Evolutionary conservation across 768 basidiomycete species (phyloP), one percentile per base, ranked within the genome.

Genomic region (Lactarius hengduanensis): DNA sequence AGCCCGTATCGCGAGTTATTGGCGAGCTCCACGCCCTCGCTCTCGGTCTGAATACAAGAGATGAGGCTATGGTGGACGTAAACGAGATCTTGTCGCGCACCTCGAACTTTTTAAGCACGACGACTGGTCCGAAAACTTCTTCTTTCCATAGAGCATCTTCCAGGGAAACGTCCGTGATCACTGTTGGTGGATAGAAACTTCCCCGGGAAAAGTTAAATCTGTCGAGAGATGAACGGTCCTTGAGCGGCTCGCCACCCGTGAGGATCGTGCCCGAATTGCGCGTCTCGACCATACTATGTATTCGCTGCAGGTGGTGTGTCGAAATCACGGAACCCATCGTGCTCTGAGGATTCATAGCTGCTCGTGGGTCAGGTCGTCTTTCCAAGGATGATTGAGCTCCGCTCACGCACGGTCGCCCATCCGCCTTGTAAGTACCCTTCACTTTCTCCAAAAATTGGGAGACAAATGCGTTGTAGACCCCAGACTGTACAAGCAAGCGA

Each of bases 81-180:
- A n/a, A 40, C 34, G 18, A 9, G 13, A 47, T 22, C 20, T 45
- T 7, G 22, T 26, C 20, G 75, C 78, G 73, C 55, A 85, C 84
- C 54, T 72, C 69, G 70, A 86, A 87, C 59, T 75, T 78, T 61
- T 82, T 86, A 47, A 89, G 81, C 3, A 90, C 84, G 1, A 93
- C 85, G n/a, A 93, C 90, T 0, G 92, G 92, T 1, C 92, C 92
- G 71, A 94, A 94, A 15, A 93, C 80, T 74, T 94, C 92, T 76
- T 94, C 92, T 71, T 83, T 77, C 91, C 92, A 94, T 30, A 93
- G 75, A 57, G 84, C 83, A 69, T 89, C 87, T 40, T 83, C 77
- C 0, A 79, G 75, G 34, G 78, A 77, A 16, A 91, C 81, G 61
- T 86, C 82, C 0, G 78, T 73, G 64, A 95, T 82, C 40, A 95